Evolutionary conservation across 495 filamentous ascomycete species (phyloP), one percentile per base, ranked within the genome.

Genomic region (Margaritispora aquatica): DNA sequence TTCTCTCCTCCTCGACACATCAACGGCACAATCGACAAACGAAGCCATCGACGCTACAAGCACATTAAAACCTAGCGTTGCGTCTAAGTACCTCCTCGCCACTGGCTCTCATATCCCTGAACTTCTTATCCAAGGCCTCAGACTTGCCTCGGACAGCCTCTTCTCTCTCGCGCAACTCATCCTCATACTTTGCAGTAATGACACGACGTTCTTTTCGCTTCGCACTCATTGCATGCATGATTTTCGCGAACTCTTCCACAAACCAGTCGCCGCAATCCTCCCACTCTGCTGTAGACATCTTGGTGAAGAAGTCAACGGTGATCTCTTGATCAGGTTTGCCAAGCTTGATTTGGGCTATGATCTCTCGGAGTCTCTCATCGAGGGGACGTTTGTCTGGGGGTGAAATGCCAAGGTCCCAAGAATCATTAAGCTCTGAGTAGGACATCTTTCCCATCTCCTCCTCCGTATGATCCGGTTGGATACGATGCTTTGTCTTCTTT

Each of bases 221-320:
- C 0, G 82, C 74, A 58, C 81, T 88, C 66, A 92, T 79, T 63
- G 82, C 78, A 19, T 73, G 67, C 60, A 92, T 75, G 19, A 92
- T 69, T 8, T 78, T 74, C 5, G 75, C 74, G 64, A 94, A 92
- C 60, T 79, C 80, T 2, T 84, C 82, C 15, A 93, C 72, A 41
- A 96, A 82, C 76, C 88, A 85, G 60, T 96, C 89, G 8, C 91
- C 91, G 15, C 86, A 83, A 50, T 87, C 78, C 68, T 96, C 91
- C 87, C 91, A 94, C 68, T 93, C 86, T 24, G 80, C 74, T 22
- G 89, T 77, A 2, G 80, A 66, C 66, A 96, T 74, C n/a, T 54
- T 23, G n/a, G 52, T 22, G 21, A 54, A 54, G 29, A 54, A 54
- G 11, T 53, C 23, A 21, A 17, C 17, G 69, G 72, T 51, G n/a